phyloP scores from a whole-genome alignment of 495 filamentous ascomycete genomes.

The Trichodelitschia bisporula region DNA sequence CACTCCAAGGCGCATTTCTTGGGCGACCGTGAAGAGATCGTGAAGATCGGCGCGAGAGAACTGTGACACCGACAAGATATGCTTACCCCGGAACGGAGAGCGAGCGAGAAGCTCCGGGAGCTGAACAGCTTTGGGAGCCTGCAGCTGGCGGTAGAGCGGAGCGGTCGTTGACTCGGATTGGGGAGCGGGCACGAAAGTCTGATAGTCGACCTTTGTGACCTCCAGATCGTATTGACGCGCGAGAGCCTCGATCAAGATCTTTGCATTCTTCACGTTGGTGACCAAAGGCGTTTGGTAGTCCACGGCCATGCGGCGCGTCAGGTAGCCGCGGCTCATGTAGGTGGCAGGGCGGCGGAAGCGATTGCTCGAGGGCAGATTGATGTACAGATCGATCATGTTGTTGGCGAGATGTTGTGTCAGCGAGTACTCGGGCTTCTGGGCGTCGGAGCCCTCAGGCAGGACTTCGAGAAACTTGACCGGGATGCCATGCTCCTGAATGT shows the following conservation, averaged over 20 bases:
- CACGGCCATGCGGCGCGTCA: constrained; percentile 88
- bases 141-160: background rate
- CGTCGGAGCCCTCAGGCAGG: constrained; percentile 39
- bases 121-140: constrained; percentile 7
- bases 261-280: constrained; percentile 98
- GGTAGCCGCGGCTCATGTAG: constrained; percentile 95
- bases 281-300: constrained; percentile 95
- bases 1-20: constrained; percentile 87
- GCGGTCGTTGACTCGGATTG: constrained; percentile 2
- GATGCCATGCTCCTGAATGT: constrained; percentile 73
- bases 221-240: constrained; percentile 66
- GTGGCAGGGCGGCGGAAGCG: constrained; percentile 84
- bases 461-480: constrained; percentile 80
- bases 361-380: constrained; percentile 96
- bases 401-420: constrained; percentile 86
- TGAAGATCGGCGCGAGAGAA: constrained; percentile 73
- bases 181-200: constrained; percentile 26
- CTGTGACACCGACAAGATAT: constrained; percentile 74
- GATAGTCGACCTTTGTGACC: constrained; percentile 60
- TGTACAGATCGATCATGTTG: constrained; percentile 93
- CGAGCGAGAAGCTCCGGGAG: constrained; percentile 46
- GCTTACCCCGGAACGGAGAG: constrained; percentile 63
- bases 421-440: constrained; percentile 88
- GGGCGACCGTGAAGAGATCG: constrained; percentile 79
- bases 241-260: constrained; percentile 86